A percentile compares a stretch with the other conserved stretches of the same genome.
Evolutionary conservation across 352 stramenopile genomes (phyloP).

Genomic region (Globisporangium uncinulatum): DNA sequence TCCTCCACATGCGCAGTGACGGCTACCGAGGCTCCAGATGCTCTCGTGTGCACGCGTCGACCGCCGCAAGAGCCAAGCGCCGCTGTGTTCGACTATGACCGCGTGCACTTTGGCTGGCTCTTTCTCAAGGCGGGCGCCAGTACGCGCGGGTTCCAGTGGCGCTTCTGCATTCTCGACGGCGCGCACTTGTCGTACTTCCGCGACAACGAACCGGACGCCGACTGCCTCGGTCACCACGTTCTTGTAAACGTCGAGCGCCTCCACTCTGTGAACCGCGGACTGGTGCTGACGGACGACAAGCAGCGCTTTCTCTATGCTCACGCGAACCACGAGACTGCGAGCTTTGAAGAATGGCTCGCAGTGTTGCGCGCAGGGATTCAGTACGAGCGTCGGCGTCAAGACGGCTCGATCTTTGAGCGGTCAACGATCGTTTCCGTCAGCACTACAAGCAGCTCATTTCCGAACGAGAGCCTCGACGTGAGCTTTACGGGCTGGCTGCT

Average conservation of each 20-base stretch:
- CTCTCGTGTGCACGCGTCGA: background rate
- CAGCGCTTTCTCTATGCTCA: conserved; percentile 32
- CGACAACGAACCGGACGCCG: conserved; percentile 8
- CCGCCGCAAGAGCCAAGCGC: background rate
- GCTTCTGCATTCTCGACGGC: conserved; percentile 40
- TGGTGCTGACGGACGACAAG: conserved; percentile 25
- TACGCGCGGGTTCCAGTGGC: conserved; percentile 31
- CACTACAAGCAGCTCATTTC: background rate
- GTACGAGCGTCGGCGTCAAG: conserved; percentile 4
- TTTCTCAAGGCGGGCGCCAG: conserved; percentile 18
- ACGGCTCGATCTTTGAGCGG: conserved; percentile 21
- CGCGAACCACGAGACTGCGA: conserved; percentile 18
- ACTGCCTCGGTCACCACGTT: conserved; percentile 10
- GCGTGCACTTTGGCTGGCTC: conserved; percentile 31
- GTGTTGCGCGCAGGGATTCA: conserved; percentile 17
- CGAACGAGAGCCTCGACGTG: conserved; percentile 2
- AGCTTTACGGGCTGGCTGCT: conserved; percentile 28
- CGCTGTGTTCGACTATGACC: conserved; percentile 9
- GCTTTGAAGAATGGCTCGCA: conserved; percentile 35
- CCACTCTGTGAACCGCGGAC: conserved; percentile 33
- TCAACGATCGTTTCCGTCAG: background rate
- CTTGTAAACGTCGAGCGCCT: conserved; percentile 31
- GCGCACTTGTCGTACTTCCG: conserved; percentile 23
- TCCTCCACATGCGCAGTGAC: conserved; percentile 1
- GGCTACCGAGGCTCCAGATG: background rate